These are phyloP conservation scores for Coemansia sp. DNA, from an alignment of 371 early-diverging fungal species.

Conservation along the genomic window DNA sequence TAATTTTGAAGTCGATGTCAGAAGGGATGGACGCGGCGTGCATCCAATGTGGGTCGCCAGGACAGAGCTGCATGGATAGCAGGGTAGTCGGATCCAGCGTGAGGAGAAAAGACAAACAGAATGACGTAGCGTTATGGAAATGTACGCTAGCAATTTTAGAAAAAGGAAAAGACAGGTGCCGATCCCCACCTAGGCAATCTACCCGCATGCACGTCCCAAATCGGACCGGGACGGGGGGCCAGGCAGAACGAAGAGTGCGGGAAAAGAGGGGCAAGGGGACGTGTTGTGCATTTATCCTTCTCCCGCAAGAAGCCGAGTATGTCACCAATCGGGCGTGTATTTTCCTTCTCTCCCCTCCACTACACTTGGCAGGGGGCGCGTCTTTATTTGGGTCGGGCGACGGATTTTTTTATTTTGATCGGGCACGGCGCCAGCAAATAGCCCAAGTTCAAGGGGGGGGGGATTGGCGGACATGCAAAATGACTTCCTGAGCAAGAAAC, in stretches of 20 bases:
- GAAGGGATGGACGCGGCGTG: neutral
- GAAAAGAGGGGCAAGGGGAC: neutral
- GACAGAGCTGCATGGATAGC: neutral
- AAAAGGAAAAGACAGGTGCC: conserved; percentile 4
- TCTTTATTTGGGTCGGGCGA: too few relatives aligned
- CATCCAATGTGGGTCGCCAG: neutral
- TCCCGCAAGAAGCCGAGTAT: neutral
- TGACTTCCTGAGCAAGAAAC: too few relatives aligned
- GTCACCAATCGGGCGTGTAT: neutral
- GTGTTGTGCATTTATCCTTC: conserved; percentile 7
- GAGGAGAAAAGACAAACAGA: neutral
- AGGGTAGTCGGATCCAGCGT: neutral
- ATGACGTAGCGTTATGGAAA: conserved; percentile 5
- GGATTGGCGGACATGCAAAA: too few relatives aligned
- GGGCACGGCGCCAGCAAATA: too few relatives aligned
- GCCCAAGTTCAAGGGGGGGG: too few relatives aligned
- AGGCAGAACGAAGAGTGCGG: neutral
- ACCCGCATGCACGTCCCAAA: conserved; percentile 7
- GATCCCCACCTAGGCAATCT: conserved; percentile 9
- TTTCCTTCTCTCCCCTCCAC: neutral
- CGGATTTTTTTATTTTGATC: too few relatives aligned
- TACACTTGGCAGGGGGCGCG: neutral
- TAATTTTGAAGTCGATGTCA: too few relatives aligned
- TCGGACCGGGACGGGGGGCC: neutral
- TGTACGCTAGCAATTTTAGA: neutral